Base-by-base conservation (phyloP, 2,329 filamentous ascomycete genomes). In the Calonectria ilicicola region DNA sequence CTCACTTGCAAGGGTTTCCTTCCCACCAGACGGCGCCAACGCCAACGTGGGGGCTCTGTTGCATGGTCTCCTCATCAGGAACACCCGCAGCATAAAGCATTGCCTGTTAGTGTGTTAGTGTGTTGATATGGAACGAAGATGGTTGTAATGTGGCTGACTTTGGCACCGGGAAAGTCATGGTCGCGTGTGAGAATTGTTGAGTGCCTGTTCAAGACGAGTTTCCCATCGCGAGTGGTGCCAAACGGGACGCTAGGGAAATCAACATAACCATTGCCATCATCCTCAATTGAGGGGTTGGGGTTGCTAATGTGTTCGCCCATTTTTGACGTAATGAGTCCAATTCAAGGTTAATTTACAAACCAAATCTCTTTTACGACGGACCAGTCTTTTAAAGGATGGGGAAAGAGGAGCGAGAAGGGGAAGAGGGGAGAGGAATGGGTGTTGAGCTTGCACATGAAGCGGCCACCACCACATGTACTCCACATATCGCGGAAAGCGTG, bases 1-100 rank as follows among this genome's bases (percentile, higher is more conserved):
- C 56, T 53, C 23, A 58, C 67, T 70, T 70, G 67, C 67, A 70
- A 12, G 67, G 67, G 38, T 70, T 70, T 29, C 67, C 67, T 23
- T 70, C 60, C 60, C 60, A 70, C 67, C 67, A 70, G 2, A 65
- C 35, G 7, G 58, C 26, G 7, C 58, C 67, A 27, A 70, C 21
- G 12, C 67, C 67, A n/a, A 70, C 60, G 21, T 70, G 67, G 12
- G 67, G 67, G 46, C 58, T 58, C 15, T 23, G 14, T 42, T 70
- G 44, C 67, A 70, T 65, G 15, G 67, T 46, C 4, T 17, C 19
- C 27, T 65, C 47, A 26, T 70, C 60, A 21, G 67, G 60, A 26
- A 70, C 47, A 21, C 67, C 67, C 1, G 67, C 67, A 3, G 60
- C 67, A 21, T 70, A 70, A 2, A 70, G 49, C 67, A 70, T 70